Base-by-base conservation (phyloP, 2,329 filamentous ascomycete species). In the Claviceps spartinae region DNA sequence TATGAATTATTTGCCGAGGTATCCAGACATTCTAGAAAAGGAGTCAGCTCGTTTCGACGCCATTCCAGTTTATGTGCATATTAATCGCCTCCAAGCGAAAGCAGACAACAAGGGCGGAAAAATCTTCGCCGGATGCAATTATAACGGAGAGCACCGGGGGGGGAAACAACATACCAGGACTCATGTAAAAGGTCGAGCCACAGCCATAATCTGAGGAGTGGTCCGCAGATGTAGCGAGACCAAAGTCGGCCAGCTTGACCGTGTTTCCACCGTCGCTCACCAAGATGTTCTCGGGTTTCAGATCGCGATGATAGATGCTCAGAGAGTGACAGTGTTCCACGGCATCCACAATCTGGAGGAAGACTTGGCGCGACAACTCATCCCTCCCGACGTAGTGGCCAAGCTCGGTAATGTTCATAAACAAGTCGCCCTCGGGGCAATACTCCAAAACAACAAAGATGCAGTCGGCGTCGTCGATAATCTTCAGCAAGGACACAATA, bases 141-240 rank as follows among this genome's bases (percentile, higher is more conserved):
- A 34, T 34, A 4, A 11, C 30, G 9, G 3, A 11, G 30, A 4
- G 9, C 30, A 34, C 30, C n/a, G n/a, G 11, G 34, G 30, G 22
- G 54, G 53, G 26, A 18, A 54, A 49, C 43, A 54, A 63, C 80
- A 68, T 85, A 96, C 91, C 91, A 80, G 93, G 93, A 65, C 89
- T 95, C 93, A 97, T 98, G 73, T 98, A 98, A 64, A 97, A 97
- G 14, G 91, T 97, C 36, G 93, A 97, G 57, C 93, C 93, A 67
- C 93, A 98, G 63, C 93, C 93, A 69, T 95, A 96, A 68, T 98
- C 93, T 61, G 89, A 86, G 57, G 91, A 95, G 59, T 84, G 76
- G 58, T 82, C 77, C 58, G 91, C 87, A 54, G 82, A 83, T 24
- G 89, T 97, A 54, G 93, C 93, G 52, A 98, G 80, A 65, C 93